phyloP scores from a whole-genome alignment of 169 alveolate genomes.

The Plasmodium reichenowi region DNA sequence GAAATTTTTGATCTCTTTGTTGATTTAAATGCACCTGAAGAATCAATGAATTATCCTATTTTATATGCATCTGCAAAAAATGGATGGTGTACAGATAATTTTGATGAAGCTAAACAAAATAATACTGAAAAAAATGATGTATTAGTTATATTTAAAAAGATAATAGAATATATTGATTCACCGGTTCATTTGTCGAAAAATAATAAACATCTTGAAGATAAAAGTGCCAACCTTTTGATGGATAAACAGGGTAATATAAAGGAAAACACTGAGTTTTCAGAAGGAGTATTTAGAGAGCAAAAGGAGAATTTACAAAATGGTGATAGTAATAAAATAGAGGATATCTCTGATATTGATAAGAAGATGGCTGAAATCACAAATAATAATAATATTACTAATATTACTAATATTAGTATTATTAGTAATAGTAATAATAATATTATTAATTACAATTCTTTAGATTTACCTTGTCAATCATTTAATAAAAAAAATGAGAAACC shows the following conservation, averaged over 20 bases:
- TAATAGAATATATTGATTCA: conserved; percentile 71
- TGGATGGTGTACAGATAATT: conserved; percentile 84
- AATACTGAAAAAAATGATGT: conserved; percentile 60
- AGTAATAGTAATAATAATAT: not conserved
- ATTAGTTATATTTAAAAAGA: conserved; percentile 64
- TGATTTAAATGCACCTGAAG: conserved; percentile 92
- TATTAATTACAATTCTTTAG: not conserved
- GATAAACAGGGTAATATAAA: not conserved
- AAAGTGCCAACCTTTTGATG: not conserved
- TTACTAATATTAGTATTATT: not conserved
- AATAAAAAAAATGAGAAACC: not conserved
- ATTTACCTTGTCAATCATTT: no score
- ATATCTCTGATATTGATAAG: not conserved
- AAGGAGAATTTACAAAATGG: not conserved
- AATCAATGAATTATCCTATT: conserved; percentile 93
- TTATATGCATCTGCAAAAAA: conserved; percentile 94
- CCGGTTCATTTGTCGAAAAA: conserved; percentile 11
- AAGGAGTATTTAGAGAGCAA: no score
- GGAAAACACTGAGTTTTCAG: not conserved
- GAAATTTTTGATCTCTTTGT: conserved; percentile 94
- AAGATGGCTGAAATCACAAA: not conserved
- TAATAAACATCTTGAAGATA: not conserved
- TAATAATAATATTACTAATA: not conserved
- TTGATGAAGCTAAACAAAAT: conserved; percentile 71
- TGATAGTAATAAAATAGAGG: not conserved